These are phyloP conservation scores for Dendrocalamus sinicus DNA, from an alignment of 176 grass and related monocot genomes.

Conservation along the genomic window DNA sequence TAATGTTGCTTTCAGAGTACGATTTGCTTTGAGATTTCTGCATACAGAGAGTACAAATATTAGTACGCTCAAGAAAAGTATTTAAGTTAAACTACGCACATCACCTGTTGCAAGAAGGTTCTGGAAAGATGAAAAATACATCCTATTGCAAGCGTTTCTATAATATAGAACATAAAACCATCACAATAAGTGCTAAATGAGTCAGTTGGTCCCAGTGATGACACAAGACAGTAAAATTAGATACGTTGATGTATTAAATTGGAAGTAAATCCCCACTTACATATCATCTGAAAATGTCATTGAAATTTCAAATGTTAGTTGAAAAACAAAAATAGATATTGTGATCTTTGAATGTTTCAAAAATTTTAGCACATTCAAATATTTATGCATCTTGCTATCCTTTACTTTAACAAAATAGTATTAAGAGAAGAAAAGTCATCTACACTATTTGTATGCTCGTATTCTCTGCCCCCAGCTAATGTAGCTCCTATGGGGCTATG, in stretches of 20 bases:
- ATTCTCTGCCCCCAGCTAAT: background rate
- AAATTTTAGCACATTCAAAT: slow-evolving; percentile 1
- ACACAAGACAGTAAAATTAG: background rate
- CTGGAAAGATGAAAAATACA: slow-evolving; percentile 4
- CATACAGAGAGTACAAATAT: slow-evolving; percentile 41
- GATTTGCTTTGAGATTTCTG: slow-evolving; percentile 53
- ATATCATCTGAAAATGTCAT: too few species aligned
- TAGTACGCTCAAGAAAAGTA: slow-evolving; percentile 25
- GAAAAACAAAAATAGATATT: background rate
- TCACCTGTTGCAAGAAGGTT: slow-evolving; percentile 9
- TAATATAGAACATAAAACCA: slow-evolving; percentile 2
- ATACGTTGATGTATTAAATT: slow-evolving; percentile 17
- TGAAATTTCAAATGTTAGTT: too few species aligned
- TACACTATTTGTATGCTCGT: background rate
- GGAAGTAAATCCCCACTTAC: background rate
- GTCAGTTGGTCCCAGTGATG: background rate
- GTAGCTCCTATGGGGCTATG: background rate
- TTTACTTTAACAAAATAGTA: slow-evolving; percentile 25
- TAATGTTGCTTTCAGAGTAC: slow-evolving; percentile 52
- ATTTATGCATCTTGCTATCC: slow-evolving; percentile 8
- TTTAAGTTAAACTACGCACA: background rate
- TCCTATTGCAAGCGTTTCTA: slow-evolving; percentile 20
- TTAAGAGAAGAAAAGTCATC: background rate
- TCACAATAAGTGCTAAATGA: slow-evolving; percentile 21
- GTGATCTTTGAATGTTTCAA: background rate